These are phyloP conservation scores for Kwoniella dejecticola DNA, from an alignment of 768 basidiomycete species.

Conservation along the genomic window DNA sequence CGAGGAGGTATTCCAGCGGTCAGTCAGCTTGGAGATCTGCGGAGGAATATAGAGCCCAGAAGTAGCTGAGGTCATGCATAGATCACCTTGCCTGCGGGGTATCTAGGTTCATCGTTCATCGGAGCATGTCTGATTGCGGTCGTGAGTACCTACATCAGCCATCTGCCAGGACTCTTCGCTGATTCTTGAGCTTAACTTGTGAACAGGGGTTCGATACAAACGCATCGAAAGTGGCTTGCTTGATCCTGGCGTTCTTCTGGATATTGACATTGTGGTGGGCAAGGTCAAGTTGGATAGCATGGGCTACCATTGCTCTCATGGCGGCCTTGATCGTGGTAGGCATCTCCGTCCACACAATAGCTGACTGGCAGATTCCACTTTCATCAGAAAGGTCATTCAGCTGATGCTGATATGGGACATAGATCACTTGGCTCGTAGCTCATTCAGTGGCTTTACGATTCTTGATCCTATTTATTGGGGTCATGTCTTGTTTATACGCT, in stretches of 20 bases:
- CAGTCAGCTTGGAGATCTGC: conserved; percentile 8
- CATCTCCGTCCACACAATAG: neutral
- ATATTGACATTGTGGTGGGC: conserved; percentile 56
- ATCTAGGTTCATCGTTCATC: conserved; percentile 54
- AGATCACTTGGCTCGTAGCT: conserved; percentile 48
- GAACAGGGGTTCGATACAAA: conserved; percentile 53
- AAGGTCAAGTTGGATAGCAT: conserved; percentile 49
- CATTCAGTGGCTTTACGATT: conserved; percentile 53
- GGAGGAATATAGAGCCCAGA: neutral
- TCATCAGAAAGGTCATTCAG: no score
- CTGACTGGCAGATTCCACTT: neutral
- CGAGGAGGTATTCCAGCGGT: conserved; percentile 55
- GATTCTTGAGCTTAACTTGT: neutral
- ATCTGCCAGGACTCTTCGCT: neutral
- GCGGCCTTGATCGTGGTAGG: conserved; percentile 48
- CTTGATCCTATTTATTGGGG: conserved; percentile 54
- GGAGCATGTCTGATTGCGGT: conserved; percentile 51
- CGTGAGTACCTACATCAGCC: conserved; percentile 30
- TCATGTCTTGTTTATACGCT: conserved; percentile 56
- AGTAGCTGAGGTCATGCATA: neutral
- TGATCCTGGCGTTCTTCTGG: conserved; percentile 50
- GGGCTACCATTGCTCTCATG: conserved; percentile 48
- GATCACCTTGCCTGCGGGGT: conserved; percentile 55
- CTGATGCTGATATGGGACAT: neutral
- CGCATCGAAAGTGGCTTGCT: conserved; percentile 53